A percentile compares a stretch with the other conserved stretches of the same genome.
Evolutionary conservation across 805 yeast species (phyloP).

Genomic region (Naumovozyma baii): DNA sequence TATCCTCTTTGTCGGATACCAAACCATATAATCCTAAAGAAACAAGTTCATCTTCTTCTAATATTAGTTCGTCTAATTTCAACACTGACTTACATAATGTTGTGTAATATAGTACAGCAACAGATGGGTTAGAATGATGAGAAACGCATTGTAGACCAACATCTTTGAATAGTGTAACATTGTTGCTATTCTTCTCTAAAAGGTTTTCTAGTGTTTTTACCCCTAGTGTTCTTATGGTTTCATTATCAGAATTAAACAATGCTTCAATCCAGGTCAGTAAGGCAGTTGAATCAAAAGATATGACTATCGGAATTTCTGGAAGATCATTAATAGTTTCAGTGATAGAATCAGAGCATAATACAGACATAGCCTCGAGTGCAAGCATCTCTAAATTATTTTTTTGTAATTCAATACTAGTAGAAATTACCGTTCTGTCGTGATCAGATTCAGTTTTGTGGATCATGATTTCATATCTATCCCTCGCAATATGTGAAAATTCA

Average conservation of each 20-base stretch:
- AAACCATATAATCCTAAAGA: slow-evolving; percentile 70
- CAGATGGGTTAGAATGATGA: slow-evolving; percentile 39
- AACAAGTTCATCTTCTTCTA: slow-evolving; percentile 54
- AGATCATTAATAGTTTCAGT: slow-evolving; percentile 33
- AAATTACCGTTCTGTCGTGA: slow-evolving; percentile 46
- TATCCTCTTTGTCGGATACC: slow-evolving; percentile 60
- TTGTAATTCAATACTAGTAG: slow-evolving; percentile 69
- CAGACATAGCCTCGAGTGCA: slow-evolving; percentile 76
- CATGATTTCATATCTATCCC: slow-evolving; percentile 56
- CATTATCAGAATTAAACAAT: slow-evolving; percentile 50
- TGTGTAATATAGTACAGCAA: slow-evolving; percentile 60
- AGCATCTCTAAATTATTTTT: slow-evolving; percentile 58
- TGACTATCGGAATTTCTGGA: slow-evolving; percentile 31
- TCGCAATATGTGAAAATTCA: slow-evolving; percentile 46
- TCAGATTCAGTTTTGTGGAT: slow-evolving; percentile 33
- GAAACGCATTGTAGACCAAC: slow-evolving; percentile 66
- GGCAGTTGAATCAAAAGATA: slow-evolving; percentile 63
- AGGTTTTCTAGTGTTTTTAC: slow-evolving; percentile 61
- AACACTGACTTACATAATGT: slow-evolving; percentile 59
- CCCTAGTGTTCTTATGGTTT: slow-evolving; percentile 52
- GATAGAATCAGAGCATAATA: slow-evolving; percentile 67
- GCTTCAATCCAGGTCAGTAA: slow-evolving; percentile 76
- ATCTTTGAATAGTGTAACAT: slow-evolving; percentile 42
- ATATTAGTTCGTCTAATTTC: slow-evolving; percentile 38
- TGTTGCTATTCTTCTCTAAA: slow-evolving; percentile 48